Percentiles rank a stretch among this genome's conserved stretches.
These are phyloP conservation scores for Peribolospora baueri DNA, from an alignment of 768 basidiomycete genomes.

Conservation along the genomic window DNA sequence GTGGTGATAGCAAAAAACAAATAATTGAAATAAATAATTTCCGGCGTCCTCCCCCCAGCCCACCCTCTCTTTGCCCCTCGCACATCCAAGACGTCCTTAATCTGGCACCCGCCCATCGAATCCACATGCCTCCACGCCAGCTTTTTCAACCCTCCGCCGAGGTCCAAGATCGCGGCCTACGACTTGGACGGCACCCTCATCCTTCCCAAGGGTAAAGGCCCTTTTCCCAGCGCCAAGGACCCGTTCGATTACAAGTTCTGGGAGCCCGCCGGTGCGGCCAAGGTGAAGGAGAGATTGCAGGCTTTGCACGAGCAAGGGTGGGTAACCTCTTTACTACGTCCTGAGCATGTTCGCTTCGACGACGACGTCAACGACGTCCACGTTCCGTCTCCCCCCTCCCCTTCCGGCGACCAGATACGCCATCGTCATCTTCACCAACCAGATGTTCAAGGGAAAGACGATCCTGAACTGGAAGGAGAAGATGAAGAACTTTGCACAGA, in stretches of 20 bases:
- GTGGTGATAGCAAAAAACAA: too few species aligned
- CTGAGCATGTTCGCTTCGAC: conserved; percentile 13
- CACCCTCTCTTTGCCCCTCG: too few species aligned
- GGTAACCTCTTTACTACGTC: background rate
- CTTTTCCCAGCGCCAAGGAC: conserved; percentile 12
- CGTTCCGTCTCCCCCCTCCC: background rate
- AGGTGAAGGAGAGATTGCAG: conserved; percentile 7
- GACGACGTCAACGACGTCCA: conserved; percentile 9
- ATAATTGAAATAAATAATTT: too few species aligned
- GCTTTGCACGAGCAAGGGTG: conserved; percentile 13
- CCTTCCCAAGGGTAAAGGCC: conserved; percentile 9
- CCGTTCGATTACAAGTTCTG: conserved; percentile 19
- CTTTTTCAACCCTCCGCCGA: too few species aligned
- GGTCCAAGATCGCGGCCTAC: conserved; percentile 14
- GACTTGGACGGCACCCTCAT: conserved; percentile 22
- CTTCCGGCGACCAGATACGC: background rate
- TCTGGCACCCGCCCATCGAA: too few species aligned
- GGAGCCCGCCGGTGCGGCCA: conserved; percentile 11
- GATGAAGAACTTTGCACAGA: conserved; percentile 1
- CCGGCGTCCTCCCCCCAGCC: too few species aligned
- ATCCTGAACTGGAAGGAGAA: conserved; percentile 10
- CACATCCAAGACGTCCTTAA: too few species aligned
- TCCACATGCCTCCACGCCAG: too few species aligned
- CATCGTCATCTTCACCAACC: conserved; percentile 19
- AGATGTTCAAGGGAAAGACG: conserved; percentile 3